Conservation (phyloP, 768 basidiomycete species). For the Suillus fuscotomentosus region DNA sequence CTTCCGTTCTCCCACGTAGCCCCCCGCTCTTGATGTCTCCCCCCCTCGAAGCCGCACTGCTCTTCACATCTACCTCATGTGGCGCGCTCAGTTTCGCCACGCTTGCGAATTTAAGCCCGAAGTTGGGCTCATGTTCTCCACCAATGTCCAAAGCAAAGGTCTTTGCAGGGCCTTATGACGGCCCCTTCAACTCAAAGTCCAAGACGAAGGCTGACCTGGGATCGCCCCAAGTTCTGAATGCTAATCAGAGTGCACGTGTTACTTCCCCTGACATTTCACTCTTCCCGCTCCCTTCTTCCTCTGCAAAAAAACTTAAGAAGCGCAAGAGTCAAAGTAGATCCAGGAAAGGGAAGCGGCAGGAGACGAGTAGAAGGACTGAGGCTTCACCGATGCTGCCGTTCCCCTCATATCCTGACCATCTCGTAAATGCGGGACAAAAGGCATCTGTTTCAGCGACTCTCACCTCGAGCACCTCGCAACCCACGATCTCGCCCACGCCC, state of each 20-base stretch:
- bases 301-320: constrained; percentile 6
- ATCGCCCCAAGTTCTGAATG: not conserved
- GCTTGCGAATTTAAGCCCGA: not conserved
- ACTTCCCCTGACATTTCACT: constrained; percentile 15
- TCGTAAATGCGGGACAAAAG: constrained; percentile 10
- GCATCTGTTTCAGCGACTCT: constrained; percentile 4
- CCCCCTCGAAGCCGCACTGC: constrained; percentile 53
- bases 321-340: constrained; percentile 8
- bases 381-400: constrained; percentile 19
- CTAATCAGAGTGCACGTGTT: not conserved
- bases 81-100: constrained; percentile 13
- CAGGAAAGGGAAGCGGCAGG: not conserved
- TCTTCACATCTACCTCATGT: constrained; percentile 40
- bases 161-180: not conserved
- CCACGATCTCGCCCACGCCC: constrained; percentile 20
- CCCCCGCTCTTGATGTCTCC: constrained; percentile 59
- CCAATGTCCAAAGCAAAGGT: not conserved
- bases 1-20: constrained; percentile 49
- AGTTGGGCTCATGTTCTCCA: not conserved
- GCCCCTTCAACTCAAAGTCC: not conserved
- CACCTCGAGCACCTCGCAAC: constrained; percentile 7
- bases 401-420: constrained; percentile 20
- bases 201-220: not conserved
- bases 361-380: not conserved
- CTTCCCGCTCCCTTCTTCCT: constrained; percentile 21